Evolutionary conservation across 1,284 basidiomycete genomes (phyloP).

Genomic region (Trichosporon sp.): DNA sequence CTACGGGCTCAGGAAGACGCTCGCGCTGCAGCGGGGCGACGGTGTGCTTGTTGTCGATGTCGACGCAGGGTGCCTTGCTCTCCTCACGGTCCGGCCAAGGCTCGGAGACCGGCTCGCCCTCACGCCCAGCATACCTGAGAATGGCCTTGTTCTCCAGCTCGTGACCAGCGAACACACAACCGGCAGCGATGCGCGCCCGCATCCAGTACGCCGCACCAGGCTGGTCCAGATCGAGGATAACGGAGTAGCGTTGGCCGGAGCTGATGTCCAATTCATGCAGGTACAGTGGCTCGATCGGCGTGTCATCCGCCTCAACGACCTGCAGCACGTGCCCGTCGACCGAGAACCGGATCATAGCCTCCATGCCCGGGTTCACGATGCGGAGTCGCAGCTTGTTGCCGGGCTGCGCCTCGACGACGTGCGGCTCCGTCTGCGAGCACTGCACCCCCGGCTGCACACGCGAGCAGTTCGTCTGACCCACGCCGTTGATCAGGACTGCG

Average conservation of each 20-base stretch:
- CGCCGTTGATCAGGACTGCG: conserved; percentile 30
- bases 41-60: conserved; percentile 27
- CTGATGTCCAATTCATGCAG: conserved; percentile 27
- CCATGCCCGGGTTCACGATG: conserved; percentile 12
- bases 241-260: conserved; percentile 38
- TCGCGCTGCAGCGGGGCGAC: conserved; percentile 32
- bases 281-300: conserved; percentile 20
- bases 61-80: conserved; percentile 15
- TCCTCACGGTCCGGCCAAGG: conserved; percentile 24
- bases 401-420: neutral
- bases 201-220: conserved; percentile 40
- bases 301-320: conserved; percentile 34
- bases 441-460: neutral
- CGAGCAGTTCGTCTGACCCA: conserved; percentile 15
- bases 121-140: neutral
- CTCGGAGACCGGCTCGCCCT: neutral
- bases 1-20: conserved; percentile 20
- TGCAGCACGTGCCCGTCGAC: conserved; percentile 32
- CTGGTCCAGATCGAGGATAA: conserved; percentile 31
- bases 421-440: neutral
- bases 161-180: neutral
- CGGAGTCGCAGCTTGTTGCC: conserved; percentile 13
- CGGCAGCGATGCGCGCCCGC: conserved; percentile 28
- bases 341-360: conserved; percentile 22
- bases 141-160: neutral